Evolutionary conservation across 2,329 filamentous ascomycete genomes (phyloP).

Genomic region (Fusarium sp.): DNA sequence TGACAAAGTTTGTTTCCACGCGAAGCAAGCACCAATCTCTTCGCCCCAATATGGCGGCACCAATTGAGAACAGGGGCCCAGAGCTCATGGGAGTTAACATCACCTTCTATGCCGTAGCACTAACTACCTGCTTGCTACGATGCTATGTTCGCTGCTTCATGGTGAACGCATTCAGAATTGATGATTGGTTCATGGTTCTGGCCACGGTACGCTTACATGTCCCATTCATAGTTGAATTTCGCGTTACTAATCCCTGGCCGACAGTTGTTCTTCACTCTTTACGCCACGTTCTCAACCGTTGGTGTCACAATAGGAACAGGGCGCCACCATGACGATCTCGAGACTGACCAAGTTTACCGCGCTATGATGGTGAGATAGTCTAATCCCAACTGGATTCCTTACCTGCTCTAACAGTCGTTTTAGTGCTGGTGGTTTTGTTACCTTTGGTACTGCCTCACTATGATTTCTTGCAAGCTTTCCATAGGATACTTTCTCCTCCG

Average conservation of each 20-base stretch:
- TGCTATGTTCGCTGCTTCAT: constrained; percentile 51
- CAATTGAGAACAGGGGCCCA: constrained; percentile 48
- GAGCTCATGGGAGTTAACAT: constrained; percentile 51
- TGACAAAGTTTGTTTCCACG: constrained; percentile 10
- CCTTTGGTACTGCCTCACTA: constrained; percentile 45
- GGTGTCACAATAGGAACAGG: constrained; percentile 55
- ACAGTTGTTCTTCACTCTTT: constrained; percentile 42
- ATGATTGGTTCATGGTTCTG: constrained; percentile 54
- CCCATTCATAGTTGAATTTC: constrained; percentile 27
- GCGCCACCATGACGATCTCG: constrained; percentile 50
- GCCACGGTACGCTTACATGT: constrained; percentile 45
- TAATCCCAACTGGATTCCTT: background rate
- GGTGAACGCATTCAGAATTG: constrained; percentile 52
- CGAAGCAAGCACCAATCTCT: background rate
- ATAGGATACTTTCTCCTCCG: constrained; percentile 53
- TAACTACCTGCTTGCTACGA: constrained; percentile 48
- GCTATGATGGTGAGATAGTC: constrained; percentile 50
- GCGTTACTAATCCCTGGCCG: constrained; percentile 35
- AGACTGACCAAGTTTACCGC: constrained; percentile 29
- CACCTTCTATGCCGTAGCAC: constrained; percentile 44
- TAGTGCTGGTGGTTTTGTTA: constrained; percentile 51
- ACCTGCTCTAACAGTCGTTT: constrained; percentile 1
- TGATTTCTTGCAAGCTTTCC: constrained; percentile 51
- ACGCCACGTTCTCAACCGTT: constrained; percentile 26
- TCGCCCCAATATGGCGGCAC: constrained; percentile 26